These are phyloP conservation scores for Solanum chilense DNA, from an alignment of 257 asterid species.

Conservation along the genomic window DNA sequence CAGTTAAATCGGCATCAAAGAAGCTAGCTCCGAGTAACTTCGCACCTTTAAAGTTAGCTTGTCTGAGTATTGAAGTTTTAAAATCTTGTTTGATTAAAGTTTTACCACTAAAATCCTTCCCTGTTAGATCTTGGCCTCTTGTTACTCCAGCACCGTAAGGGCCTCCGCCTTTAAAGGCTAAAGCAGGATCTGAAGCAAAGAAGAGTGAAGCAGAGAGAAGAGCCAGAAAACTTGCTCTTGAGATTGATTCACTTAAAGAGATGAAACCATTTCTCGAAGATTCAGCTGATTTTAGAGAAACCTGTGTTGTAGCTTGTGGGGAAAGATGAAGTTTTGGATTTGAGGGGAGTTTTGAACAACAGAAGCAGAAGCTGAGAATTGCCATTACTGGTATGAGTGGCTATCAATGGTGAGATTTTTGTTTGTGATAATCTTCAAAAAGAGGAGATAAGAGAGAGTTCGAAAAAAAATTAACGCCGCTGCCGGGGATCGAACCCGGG, in stretches of 20 bases:
- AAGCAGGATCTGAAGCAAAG: slow-evolving; percentile 74
- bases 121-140: slow-evolving; percentile 93
- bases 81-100: slow-evolving; percentile 83
- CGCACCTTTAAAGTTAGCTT: slow-evolving; percentile 92
- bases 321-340: slow-evolving; percentile 17
- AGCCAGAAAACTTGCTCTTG: slow-evolving; percentile 53
- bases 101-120: slow-evolving; percentile 83
- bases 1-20: slow-evolving; percentile 98
- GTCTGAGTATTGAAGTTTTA: slow-evolving; percentile 92
- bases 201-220: slow-evolving; percentile 65
- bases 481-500: slow-evolving; percentile 99
- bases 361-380: slow-evolving; percentile 34
- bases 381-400: slow-evolving; percentile 29
- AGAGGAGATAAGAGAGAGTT: background rate
- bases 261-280: slow-evolving; percentile 6
- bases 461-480: slow-evolving; percentile 17
- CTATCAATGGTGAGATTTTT: background rate
- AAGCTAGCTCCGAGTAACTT: slow-evolving; percentile 88
- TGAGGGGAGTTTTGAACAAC: slow-evolving; percentile 38
- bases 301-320: slow-evolving; percentile 21
- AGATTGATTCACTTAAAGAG: slow-evolving; percentile 32
- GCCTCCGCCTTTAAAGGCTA: slow-evolving; percentile 96
- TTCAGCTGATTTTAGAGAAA: background rate
- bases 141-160: slow-evolving; percentile 94
- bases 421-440: background rate